Base-by-base conservation (phyloP, 768 basidiomycete species). In the Leucogyrophana mollusca region DNA sequence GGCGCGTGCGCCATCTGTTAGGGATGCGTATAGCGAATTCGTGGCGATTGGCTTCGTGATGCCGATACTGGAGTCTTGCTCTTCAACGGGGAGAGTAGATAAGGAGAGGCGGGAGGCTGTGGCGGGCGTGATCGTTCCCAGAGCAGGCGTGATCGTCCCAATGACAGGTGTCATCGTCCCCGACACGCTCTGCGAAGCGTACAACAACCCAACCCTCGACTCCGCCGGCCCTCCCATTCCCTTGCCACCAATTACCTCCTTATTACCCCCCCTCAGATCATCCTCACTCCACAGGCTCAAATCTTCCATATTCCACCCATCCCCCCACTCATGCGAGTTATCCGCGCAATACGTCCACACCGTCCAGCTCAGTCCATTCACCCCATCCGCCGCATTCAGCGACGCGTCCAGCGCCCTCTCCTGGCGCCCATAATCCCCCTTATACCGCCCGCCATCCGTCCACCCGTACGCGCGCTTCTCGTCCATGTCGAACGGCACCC, bases 301-400 rank as follows among this genome's bases (percentile, higher is more conserved):
- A 68, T 98, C 95, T 69, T 99, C 95, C 68, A 90, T 80, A 63
- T 97, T 94, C 95, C 94, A 99, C 1, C 85, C 85, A 66, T 99
- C 95, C 11, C 95, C 93, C 90, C 90, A 96, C 59, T 79, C 71
- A 59, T 97, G 91, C 20, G 73, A 74, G 58, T 84, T 85, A 55
- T 95, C 89, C 0, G 87, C 72, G 49, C 87, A 86, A 61, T 94
- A 96, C 25, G 83, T 88, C 94, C 94, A 96, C 8, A 91, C 69
- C 37, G 92, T 93, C 64, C 81, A 95, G 55, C 76, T 90, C 48
- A 94, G 64, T 27, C 65, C 76, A 54, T 91, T 91, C 9, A 67
- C 60, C 0, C 90, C 93, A 61, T 96, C 94, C 18, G 79, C 74
- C 4, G 77, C 87, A 52, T 87, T 86, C 57, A 87, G 64, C 54